Evolutionary conservation across 495 filamentous ascomycete species (phyloP).

Genomic region (Melanomma pulvis-pyrius): DNA sequence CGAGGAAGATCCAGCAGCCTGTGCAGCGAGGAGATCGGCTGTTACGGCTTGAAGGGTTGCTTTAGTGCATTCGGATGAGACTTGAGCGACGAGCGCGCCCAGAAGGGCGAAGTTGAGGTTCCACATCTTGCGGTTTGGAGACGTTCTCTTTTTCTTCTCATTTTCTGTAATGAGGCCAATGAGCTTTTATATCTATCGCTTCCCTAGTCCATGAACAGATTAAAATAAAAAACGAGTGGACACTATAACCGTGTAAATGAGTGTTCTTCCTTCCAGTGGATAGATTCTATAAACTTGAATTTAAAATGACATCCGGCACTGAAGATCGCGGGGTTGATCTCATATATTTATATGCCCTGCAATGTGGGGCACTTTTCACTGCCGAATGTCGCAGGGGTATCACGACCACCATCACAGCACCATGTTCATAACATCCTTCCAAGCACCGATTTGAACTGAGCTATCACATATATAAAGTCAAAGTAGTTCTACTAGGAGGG

Average conservation of each 20-base stretch:
- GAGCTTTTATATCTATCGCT: not conserved
- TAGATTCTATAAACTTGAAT: not conserved
- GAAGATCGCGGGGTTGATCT: constrained; percentile 2
- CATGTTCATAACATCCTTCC: too few relatives aligned
- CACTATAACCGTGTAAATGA: not conserved
- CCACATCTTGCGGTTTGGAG: constrained; percentile 1
- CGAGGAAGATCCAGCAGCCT: constrained; percentile 43
- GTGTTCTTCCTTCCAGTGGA: not conserved
- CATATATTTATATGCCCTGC: constrained; percentile 8
- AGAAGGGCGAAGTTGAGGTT: constrained; percentile 5
- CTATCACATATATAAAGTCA: too few relatives aligned
- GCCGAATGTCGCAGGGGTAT: not conserved
- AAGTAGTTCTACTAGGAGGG: too few relatives aligned
- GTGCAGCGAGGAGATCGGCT: constrained; percentile 51
- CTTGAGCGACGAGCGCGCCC: constrained; percentile 11
- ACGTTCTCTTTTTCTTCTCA: not conserved
- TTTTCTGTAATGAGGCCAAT: not conserved
- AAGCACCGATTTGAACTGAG: too few relatives aligned
- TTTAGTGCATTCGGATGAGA: constrained; percentile 44
- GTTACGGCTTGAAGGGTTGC: constrained; percentile 49
- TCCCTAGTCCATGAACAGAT: not conserved
- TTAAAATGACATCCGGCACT: constrained; percentile 1
- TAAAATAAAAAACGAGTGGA: not conserved
- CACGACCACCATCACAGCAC: too few relatives aligned
- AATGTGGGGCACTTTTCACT: constrained; percentile 3